Base-by-base conservation (phyloP, 106 monocot species). In the Alisma plantagoaquatica region DNA sequence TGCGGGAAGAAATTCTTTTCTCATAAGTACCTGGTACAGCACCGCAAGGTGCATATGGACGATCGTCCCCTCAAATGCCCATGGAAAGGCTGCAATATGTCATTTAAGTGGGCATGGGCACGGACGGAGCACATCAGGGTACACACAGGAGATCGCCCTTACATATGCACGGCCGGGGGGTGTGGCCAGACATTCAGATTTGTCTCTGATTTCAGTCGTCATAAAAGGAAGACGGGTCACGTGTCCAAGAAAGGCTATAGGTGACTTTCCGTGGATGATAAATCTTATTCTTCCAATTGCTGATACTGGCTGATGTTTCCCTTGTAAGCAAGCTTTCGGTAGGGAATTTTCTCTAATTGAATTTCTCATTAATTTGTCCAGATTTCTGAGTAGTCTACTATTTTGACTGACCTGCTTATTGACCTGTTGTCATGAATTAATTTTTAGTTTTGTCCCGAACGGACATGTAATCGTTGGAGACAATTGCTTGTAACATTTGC, bases 41-140 rank as follows among this genome's bases (percentile, higher is more conserved):
- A 91, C 53, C 77, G 71, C 21, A 77, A 81, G 23, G 91, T 91
- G 5, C 91, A 91, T 44, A n/a, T 69, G 38, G 91, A 91, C 42
- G 91, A 91, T 14, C 74, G 91, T 0, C 91, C 91, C 5, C 74
- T 91, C 14, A 63, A 73, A 54, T 92, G 92, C 56, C 78, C 86
- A 1, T 92, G 92, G 92, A 82, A 92, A 50, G 92, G 78, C 1
- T 92, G 92, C 62, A 71, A 66, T 20, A 82, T 86, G 92, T 43
- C 71, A 30, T 92, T 92, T 79, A 92, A 92, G 52, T 92, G 86
- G 86, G 35, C 78, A 20, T 92, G 92, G 92, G 92, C 86, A 20
- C 65, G 92, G 33, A 92, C 92, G 0, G 92, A 92, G 51, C 92
- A 92, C 59, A 68, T 86, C 7, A 70, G 92, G 53, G 86, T 92